Conservation (phyloP, 164 flowering plant species). For the Stephania japonica region DNA sequence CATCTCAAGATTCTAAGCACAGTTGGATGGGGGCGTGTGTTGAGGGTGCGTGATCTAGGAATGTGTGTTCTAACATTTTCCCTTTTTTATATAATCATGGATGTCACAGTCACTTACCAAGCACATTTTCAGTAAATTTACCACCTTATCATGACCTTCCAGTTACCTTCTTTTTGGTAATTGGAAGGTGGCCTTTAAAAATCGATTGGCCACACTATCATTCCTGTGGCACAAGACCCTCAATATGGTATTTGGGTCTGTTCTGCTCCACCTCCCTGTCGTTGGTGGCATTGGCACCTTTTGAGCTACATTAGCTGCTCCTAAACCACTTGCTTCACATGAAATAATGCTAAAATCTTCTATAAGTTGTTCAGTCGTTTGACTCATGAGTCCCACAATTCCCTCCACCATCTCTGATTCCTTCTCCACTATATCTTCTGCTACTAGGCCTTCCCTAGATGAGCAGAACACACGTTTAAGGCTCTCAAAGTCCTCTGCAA, state of each 20-base stretch:
- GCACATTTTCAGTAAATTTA: no score
- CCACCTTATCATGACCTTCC: no score
- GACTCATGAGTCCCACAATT: constrained; percentile 62
- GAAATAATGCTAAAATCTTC: constrained; percentile 82
- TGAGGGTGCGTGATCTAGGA: no score
- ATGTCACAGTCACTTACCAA: no score
- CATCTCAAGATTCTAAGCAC: no score
- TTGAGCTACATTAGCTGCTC: constrained; percentile 38
- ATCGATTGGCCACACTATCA: constrained; percentile 59
- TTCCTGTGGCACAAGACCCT: constrained; percentile 82
- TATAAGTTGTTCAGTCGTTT: constrained; percentile 64
- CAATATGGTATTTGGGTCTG: constrained; percentile 87
- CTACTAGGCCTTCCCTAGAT: constrained; percentile 63
- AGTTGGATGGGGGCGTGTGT: no score
- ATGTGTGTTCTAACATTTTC: no score
- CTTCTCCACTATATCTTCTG: constrained; percentile 59
- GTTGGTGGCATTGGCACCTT: constrained; percentile 89
- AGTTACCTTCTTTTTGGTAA: constrained; percentile 61
- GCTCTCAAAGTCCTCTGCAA: constrained; percentile 71
- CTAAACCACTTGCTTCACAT: constrained; percentile 59
- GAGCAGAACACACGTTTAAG: constrained; percentile 56
- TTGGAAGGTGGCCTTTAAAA: constrained; percentile 77
- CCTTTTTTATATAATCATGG: no score
- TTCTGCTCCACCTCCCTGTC: constrained; percentile 75
- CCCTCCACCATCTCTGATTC: constrained; percentile 78